Base-by-base conservation (phyloP, 768 basidiomycete genomes). In the Pseudohyphozyma bogoriensis region DNA sequence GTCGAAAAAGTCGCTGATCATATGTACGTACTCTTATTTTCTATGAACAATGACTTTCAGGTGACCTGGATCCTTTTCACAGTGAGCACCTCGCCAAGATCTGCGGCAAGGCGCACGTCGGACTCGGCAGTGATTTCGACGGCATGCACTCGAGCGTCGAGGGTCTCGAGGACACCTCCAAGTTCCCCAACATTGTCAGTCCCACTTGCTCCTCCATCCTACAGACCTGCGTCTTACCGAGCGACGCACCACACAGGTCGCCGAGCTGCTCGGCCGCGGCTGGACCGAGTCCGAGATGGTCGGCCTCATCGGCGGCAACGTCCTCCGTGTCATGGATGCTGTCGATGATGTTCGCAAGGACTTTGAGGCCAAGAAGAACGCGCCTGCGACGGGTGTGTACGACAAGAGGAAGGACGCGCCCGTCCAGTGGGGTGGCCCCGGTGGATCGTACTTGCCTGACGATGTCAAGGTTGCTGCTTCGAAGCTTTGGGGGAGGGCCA, bases 101-200 rank as follows among this genome's bases (percentile, higher is more conserved):
- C 36, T 64, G 20, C 28, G 55, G 46, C 28, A 32, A 55, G 35
- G 45, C 20, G 56, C 87, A 86, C 69, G 85, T 89, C 56, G 87
- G 89, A 24, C 76, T 93, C 35, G 88, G 89, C 20, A 86, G 84
- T 22, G 89, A 93, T 73, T 93, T 79, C 65, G 82, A 84, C 64
- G 85, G 89, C 24, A 89, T 91, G 59, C 74, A 63, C 1, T 73
- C 72, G 3, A 79, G 78, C 0, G 89, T 89, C 9, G 74, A 75
- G 42, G 90, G 88, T 4, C 76, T 93, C n/a, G 89, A 92, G 71
- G 89, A 93, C 64, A 88, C 88, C 9, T 90, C 89, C 1, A 87
- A 84, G 71, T 92, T 92, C 68, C 90, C 90, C 20, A 79, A 80
- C 31, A 78, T 92, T 65, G 88, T 87, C 66, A 69, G 80, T 24